These are phyloP conservation scores for Fonsecaea erecta DNA, from an alignment of 2,329 filamentous ascomycete genomes.

Conservation along the genomic window DNA sequence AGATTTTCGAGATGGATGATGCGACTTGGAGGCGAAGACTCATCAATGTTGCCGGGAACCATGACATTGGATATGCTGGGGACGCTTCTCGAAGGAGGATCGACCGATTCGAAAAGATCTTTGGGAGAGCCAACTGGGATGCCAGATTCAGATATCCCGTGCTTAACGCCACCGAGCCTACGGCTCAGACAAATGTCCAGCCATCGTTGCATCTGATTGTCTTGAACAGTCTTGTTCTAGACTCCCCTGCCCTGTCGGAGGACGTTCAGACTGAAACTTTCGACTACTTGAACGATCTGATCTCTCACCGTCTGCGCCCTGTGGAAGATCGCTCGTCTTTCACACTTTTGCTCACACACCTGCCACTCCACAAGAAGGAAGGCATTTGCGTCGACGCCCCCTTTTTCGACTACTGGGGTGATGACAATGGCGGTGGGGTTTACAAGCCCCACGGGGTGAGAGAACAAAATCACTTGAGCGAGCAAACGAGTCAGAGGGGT, in stretches of 20 bases:
- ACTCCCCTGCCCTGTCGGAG: constrained; percentile 72
- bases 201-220: constrained; percentile 78
- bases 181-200: constrained; percentile 13
- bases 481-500: constrained; percentile 67
- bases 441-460: constrained; percentile 58
- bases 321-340: constrained; percentile 69
- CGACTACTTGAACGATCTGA: constrained; percentile 67
- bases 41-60: constrained; percentile 92
- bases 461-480: constrained; percentile 89
- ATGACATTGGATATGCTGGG: constrained; percentile 94
- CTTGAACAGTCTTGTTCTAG: constrained; percentile 92
- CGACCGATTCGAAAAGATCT: constrained; percentile 78
- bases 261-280: constrained; percentile 78
- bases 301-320: constrained; percentile 60
- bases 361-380: constrained; percentile 81
- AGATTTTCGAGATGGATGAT: constrained; percentile 53
- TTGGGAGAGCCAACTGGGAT: constrained; percentile 91
- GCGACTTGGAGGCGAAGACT: constrained; percentile 71
- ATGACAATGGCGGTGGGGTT: constrained; percentile 55
- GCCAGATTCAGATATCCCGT: constrained; percentile 69
- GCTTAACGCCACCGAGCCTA: constrained; percentile 6
- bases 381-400: constrained; percentile 85
- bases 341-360: constrained; percentile 87
- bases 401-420: constrained; percentile 76
- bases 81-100: constrained; percentile 80